Evolutionary conservation across 2,329 filamentous ascomycete species (phyloP), one percentile per base, ranked within the genome.

Genomic region (Leptographium wingfieldii): DNA sequence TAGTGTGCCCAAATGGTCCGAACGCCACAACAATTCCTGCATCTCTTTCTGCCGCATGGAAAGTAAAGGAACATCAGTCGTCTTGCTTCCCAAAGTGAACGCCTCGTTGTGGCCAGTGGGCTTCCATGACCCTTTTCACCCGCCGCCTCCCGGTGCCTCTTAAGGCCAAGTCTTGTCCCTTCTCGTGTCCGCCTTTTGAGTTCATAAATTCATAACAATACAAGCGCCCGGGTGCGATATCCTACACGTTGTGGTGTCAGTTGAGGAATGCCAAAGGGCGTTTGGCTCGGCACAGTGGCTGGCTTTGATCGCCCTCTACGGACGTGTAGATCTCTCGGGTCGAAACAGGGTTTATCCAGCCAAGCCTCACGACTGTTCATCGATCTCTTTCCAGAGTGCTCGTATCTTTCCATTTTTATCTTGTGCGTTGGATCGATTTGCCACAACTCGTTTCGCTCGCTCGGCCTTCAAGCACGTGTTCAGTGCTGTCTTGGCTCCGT

Each of bases 401-500:
- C 90, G 83, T 66, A 96, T 84, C 70, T 84, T 81, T 65, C 86
- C 80, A 70, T 87, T 79, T 77, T 92, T 86, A 72, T 81, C 74
- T 73, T 82, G 81, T 63, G 90, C 80, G 65, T 78, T 71, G 70
- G 88, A 81, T 67, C 89, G 83, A 71, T 99, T 97, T 67, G 78
- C 76, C 65, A 82, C 83, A 58, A 92, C 92, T 60, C 86, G 84
- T 72, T 91, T 89, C 57, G 86, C 75, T 68, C 94, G 83, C 73
- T 96, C 90, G 46, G 81, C 84, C 64, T 88, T 84, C 58, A 99
- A 80, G 70, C 94, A 99, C 69, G 83, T 81, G 74, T 89, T 94
- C 67, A 99, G 88, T 61, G 90, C 78, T 51, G 83, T 79, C 73
- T 99, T 99, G 63, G 87, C 82, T 49, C 86, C 81, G 72, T 90